Conservation (phyloP, 768 basidiomycete species). For the Baorangia bicolor region DNA sequence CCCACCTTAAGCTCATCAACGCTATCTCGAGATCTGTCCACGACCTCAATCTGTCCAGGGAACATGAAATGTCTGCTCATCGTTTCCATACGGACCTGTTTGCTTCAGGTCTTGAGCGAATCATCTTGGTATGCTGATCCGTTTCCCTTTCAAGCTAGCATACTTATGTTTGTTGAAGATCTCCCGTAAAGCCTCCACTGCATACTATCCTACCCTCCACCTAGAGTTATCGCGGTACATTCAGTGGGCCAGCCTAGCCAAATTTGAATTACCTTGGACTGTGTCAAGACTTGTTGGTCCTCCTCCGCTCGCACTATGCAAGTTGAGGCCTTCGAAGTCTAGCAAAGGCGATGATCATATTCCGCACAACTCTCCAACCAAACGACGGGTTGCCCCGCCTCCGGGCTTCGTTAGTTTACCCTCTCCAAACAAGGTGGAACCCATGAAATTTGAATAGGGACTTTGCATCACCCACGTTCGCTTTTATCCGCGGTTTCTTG, state of each 20-base stretch:
- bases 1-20: slow-evolving; percentile 86
- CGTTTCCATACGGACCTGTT: slow-evolving; percentile 87
- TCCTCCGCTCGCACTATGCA: slow-evolving; percentile 66
- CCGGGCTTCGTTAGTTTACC: slow-evolving; percentile 33
- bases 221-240: slow-evolving; percentile 92
- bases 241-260: slow-evolving; percentile 57
- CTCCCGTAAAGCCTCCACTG: slow-evolving; percentile 89
- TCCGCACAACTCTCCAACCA: slow-evolving; percentile 25
- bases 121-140: slow-evolving; percentile 66
- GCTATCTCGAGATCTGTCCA: slow-evolving; percentile 65
- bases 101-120: slow-evolving; percentile 87
- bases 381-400: slow-evolving; percentile 19
- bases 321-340: slow-evolving; percentile 27
- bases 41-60: slow-evolving; percentile 61
- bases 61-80: slow-evolving; percentile 74
- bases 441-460: slow-evolving; percentile 40
- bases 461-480: background rate
- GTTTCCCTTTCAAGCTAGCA: background rate
- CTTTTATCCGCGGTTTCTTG: slow-evolving; percentile 1
- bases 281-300: slow-evolving; percentile 75
- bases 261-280: slow-evolving; percentile 79
- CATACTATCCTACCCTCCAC: slow-evolving; percentile 93
- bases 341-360: slow-evolving; percentile 14
- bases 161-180: slow-evolving; percentile 50
- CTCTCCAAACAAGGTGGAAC: slow-evolving; percentile 42